These are phyloP conservation scores for Leishmania braziliensis DNA, from an alignment of 208 protist species.

Conservation along the genomic window DNA sequence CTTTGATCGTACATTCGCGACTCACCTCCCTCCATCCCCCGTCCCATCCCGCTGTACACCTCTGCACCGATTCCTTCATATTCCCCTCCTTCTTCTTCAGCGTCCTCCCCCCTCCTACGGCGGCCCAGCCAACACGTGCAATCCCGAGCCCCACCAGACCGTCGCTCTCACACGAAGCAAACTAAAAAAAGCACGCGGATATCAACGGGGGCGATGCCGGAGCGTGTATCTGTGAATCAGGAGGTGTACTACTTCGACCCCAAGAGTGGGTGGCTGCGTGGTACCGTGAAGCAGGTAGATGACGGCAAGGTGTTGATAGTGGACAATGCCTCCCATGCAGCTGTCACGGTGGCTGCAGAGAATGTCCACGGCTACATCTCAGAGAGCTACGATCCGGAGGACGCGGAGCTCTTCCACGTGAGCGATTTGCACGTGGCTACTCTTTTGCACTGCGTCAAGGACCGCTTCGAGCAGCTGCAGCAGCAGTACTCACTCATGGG, in stretches of 20 bases:
- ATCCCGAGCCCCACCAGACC: not conserved
- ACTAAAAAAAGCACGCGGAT: not conserved
- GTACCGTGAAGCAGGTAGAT: conserved; percentile 46
- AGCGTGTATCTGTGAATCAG: conserved; percentile 74
- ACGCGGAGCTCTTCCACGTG: conserved; percentile 84
- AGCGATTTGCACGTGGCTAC: conserved; percentile 91
- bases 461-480: conserved; percentile 80
- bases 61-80: not conserved
- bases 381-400: conserved; percentile 70
- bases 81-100: not conserved
- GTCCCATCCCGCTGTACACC: not conserved
- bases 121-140: too few relatives aligned
- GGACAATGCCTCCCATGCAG: conserved; percentile 32
- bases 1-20: not conserved
- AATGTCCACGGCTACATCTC: conserved; percentile 80
- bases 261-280: conserved; percentile 80
- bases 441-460: conserved; percentile 90
- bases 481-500: conserved; percentile 93
- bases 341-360: conserved; percentile 36
- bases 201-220: conserved; percentile 38
- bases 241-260: conserved; percentile 79
- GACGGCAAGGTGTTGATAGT: conserved; percentile 57
- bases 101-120: too few relatives aligned
- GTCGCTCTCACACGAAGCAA: not conserved
- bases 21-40: not conserved